These are phyloP conservation scores for Phaeophleospora eucalypticola DNA, from an alignment of 2,329 filamentous ascomycete genomes.

Conservation along the genomic window DNA sequence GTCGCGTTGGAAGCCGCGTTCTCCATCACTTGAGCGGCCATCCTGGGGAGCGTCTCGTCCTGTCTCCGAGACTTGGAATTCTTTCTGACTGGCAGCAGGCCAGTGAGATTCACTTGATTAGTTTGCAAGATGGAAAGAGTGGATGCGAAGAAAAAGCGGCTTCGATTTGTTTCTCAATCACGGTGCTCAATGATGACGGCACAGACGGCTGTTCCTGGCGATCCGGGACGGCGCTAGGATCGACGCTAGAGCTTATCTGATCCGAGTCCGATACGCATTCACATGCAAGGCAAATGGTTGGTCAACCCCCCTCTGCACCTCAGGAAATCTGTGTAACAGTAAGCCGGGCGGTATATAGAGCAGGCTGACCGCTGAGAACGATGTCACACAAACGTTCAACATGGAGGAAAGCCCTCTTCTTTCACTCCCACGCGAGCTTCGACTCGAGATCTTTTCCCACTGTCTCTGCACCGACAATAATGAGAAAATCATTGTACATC, in stretches of 20 bases:
- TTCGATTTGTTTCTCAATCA: not conserved
- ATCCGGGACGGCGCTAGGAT: too few species aligned
- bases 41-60: not conserved
- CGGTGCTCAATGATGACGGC: not conserved
- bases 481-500: too few species aligned
- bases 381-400: too few species aligned
- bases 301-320: too few species aligned
- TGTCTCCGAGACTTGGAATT: too few species aligned
- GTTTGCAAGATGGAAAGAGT: not conserved
- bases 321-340: too few species aligned
- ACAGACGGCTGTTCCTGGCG: not conserved
- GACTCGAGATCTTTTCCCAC: not conserved
- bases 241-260: too few species aligned
- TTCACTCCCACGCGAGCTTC: not conserved
- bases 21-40: not conserved
- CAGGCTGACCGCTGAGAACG: too few species aligned
- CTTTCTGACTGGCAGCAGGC: not conserved
- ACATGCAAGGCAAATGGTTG: too few species aligned
- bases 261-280: too few species aligned
- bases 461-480: not conserved
- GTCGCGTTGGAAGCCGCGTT: not conserved
- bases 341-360: too few species aligned
- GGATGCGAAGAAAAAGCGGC: not conserved
- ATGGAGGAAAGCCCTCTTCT: not conserved
- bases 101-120: not conserved